Percentiles rank a stretch among this genome's conserved stretches.
Conservation (phyloP, 2,329 filamentous ascomycete genomes). For the Endothia cerciana region DNA sequence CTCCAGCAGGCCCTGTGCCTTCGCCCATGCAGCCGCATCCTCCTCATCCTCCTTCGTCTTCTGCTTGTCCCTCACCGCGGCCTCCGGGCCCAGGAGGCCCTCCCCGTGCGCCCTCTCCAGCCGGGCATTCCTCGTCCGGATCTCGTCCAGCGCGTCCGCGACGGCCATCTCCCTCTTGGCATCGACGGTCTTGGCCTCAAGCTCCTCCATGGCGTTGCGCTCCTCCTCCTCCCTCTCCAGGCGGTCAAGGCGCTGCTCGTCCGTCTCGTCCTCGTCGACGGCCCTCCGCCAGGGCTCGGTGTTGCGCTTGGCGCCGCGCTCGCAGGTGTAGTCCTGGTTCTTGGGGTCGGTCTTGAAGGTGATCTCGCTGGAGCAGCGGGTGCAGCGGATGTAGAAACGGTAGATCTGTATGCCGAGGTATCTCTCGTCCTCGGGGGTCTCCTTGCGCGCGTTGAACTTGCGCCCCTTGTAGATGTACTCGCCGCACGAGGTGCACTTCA, state of each 20-base stretch:
- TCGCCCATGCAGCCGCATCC: conserved; percentile 75
- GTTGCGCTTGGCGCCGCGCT: conserved; percentile 86
- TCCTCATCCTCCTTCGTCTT: conserved; percentile 68
- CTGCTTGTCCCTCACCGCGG: conserved; percentile 58
- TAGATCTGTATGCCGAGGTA: conserved; percentile 89
- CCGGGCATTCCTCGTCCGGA: conserved; percentile 86
- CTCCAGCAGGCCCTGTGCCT: conserved; percentile 50
- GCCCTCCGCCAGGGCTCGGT: conserved; percentile 86
- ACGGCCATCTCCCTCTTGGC: conserved; percentile 96
- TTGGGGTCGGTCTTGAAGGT: conserved; percentile 95
- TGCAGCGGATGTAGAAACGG: conserved; percentile 90
- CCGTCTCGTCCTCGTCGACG: conserved; percentile 70
- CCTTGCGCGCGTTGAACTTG: conserved; percentile 95
- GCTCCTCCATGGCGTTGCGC: conserved; percentile 89
- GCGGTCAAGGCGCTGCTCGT: conserved; percentile 84
- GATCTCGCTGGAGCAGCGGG: conserved; percentile 82
- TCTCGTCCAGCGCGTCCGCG: conserved; percentile 93
- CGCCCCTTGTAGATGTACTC: conserved; percentile 89
- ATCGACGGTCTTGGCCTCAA: conserved; percentile 92
- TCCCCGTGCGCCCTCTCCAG: conserved; percentile 77
- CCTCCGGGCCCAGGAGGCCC: conserved; percentile 58
- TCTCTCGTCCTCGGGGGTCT: conserved; percentile 83
- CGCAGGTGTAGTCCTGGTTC: conserved; percentile 77
- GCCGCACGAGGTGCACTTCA: conserved; percentile 67
- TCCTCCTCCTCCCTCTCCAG: conserved; percentile 75